Base-by-base conservation (phyloP, 2,329 filamentous ascomycete species). In the Xenoacremonium recifei region DNA sequence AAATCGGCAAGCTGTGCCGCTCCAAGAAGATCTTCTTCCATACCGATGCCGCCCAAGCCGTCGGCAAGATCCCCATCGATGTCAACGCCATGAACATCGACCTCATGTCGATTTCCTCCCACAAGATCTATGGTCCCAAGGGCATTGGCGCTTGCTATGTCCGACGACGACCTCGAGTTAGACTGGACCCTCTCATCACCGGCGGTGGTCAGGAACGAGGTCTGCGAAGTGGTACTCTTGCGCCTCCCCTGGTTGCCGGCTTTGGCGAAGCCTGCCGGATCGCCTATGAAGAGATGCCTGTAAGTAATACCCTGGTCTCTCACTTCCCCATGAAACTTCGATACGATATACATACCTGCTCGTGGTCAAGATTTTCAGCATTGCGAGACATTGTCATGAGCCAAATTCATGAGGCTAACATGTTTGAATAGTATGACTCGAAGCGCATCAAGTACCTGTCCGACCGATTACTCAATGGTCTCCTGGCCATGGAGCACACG, bases 1-100 rank as follows among this genome's bases (percentile, higher is more conserved):
- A 96, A 70, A 99, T 99, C 63, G 93, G 93, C 60, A 87, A 85
- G 68, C 74, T 99, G 12, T 99, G 93, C 68, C 83, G 93, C 37
- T 79, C 82, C 40, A 93, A 89, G 68, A 96, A 96, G 74, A 76
- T 96, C 33, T 99, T 96, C 70, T 99, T 99, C 80, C 93, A 99
- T 71, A 95, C 90, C 18, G 93, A 99, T 66, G 93, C 79, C 38
- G 93, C 93, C 1, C 93, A 99, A 71, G 93, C 93, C 13, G 91
- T 97, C n/a, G 93, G 93, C 62, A 99, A 99, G 75, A 96, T 99
- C 37, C 89, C 91, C 0, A 73, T 99, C 35, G 90, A 96, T 59
- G 93, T 99, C 61, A 96, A 97, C 67, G 87, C 89, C 68, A 92
- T 96, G 89, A 95, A 96, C 67, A 85, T 99, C 51, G 93, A 99